These are phyloP conservation scores for Pichia deserticola DNA, from an alignment of 805 yeast genomes.

Conservation along the genomic window DNA sequence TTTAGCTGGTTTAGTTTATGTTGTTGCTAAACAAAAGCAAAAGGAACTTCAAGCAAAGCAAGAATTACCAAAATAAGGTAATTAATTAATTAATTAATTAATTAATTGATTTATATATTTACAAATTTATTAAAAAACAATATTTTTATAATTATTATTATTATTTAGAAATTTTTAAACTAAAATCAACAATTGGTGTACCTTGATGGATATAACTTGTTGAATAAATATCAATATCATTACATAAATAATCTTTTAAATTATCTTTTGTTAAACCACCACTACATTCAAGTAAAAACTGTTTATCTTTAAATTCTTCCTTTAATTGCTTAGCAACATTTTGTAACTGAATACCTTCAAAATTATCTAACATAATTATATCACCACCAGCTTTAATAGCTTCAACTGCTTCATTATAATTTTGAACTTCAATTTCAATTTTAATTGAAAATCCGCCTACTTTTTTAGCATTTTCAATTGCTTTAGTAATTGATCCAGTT, in stretches of 20 bases:
- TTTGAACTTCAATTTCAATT: conserved; percentile 87
- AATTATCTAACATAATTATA: conserved; percentile 90
- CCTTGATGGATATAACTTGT: conserved; percentile 94
- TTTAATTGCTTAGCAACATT: conserved; percentile 60
- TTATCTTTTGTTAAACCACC: conserved; percentile 81
- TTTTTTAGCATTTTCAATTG: conserved; percentile 66
- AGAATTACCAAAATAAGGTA: conserved; percentile 27
- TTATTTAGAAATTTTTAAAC: conserved; percentile 52
- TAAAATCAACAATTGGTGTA: conserved; percentile 72
- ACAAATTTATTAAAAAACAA: no score
- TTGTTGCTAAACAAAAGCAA: conserved; percentile 92
- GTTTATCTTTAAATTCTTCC: conserved; percentile 41
- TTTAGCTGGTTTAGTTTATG: conserved; percentile 91
- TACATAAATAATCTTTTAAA: conserved; percentile 55
- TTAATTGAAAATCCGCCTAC: conserved; percentile 87
- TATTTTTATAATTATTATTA: background rate
- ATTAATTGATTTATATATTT: background rate
- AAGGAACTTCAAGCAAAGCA: conserved; percentile 32
- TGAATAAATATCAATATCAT: conserved; percentile 82
- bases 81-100: background rate
- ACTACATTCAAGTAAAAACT: conserved; percentile 77
- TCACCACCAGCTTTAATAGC: conserved; percentile 96
- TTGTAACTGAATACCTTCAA: conserved; percentile 57
- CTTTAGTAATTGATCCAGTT: conserved; percentile 83
- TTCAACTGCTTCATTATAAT: conserved; percentile 79